Evolutionary conservation across 345 rosid genomes (phyloP).

Genomic region (Eucalyptus victrix): DNA sequence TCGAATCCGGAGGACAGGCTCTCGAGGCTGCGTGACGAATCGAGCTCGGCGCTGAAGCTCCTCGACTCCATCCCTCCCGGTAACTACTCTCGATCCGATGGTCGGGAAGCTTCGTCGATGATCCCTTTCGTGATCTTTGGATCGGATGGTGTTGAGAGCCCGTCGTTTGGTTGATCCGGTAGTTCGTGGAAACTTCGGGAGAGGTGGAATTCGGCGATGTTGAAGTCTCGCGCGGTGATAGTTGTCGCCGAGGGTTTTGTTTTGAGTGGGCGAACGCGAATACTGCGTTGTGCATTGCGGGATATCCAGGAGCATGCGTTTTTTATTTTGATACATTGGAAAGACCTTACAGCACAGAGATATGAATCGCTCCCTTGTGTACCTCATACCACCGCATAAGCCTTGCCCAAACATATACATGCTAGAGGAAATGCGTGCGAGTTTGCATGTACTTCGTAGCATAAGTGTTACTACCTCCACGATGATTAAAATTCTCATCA

Average conservation of each 20-base stretch:
- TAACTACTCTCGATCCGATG: background rate
- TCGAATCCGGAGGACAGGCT: constrained; percentile 26
- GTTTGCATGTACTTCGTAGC: background rate
- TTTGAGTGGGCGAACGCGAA: background rate
- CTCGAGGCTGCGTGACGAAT: background rate
- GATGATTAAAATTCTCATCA: background rate
- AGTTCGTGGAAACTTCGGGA: background rate
- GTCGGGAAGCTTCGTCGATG: background rate
- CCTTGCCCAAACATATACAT: background rate
- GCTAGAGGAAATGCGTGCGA: background rate
- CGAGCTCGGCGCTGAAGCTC: constrained; percentile 36
- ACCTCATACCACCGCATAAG: background rate
- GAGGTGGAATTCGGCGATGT: background rate
- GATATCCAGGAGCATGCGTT: background rate
- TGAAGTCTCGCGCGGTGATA: background rate
- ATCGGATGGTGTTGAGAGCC: background rate
- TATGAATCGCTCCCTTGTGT: background rate
- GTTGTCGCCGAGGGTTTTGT: background rate
- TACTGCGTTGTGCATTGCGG: background rate
- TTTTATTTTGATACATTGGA: background rate
- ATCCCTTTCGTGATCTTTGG: background rate
- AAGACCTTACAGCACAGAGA: background rate
- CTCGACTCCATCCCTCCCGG: constrained; percentile 62
- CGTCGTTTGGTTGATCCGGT: background rate
- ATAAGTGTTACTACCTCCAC: background rate